Evolutionary conservation across 1,284 basidiomycete species (phyloP).

Genomic region (Ceratorhiza oryzae-sativae): DNA sequence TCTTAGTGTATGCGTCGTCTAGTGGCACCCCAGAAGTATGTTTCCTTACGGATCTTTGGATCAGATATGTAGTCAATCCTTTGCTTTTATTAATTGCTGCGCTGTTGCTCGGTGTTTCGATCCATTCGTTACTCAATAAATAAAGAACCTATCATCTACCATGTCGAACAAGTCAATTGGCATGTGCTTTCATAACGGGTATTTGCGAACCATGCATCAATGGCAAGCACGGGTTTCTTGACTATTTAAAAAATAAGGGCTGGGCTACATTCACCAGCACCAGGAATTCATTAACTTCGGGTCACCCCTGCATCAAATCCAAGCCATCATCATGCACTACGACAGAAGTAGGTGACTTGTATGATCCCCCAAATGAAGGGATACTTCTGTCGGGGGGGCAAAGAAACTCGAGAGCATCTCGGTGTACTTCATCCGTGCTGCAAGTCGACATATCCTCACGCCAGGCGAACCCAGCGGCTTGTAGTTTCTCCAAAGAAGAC

Average conservation of each 20-base stretch:
- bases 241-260: too few species aligned
- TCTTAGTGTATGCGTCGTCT: conserved; percentile 28
- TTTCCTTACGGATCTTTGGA: conserved; percentile 2
- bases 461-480: not conserved
- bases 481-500: conserved; percentile 53
- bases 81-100: conserved; percentile 18
- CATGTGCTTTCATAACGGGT: too few species aligned
- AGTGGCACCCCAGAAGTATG: conserved; percentile 16
- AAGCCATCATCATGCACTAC: conserved; percentile 1
- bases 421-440: not conserved
- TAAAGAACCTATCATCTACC: too few species aligned
- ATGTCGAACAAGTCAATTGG: too few species aligned
- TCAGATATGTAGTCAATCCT: conserved; percentile 13
- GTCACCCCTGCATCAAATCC: conserved; percentile 26
- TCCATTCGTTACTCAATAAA: too few species aligned
- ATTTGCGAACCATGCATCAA: too few species aligned
- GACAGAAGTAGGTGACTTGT: not conserved
- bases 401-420: conserved; percentile 9
- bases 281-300: not conserved
- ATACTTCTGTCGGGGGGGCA: not conserved
- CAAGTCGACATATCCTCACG: conserved; percentile 11
- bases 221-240: too few species aligned
- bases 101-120: not conserved
- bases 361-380: not conserved
- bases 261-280: not conserved